Evolutionary conservation across 371 early-diverging fungal species (phyloP).

Genomic region (Enterospora canceri): DNA sequence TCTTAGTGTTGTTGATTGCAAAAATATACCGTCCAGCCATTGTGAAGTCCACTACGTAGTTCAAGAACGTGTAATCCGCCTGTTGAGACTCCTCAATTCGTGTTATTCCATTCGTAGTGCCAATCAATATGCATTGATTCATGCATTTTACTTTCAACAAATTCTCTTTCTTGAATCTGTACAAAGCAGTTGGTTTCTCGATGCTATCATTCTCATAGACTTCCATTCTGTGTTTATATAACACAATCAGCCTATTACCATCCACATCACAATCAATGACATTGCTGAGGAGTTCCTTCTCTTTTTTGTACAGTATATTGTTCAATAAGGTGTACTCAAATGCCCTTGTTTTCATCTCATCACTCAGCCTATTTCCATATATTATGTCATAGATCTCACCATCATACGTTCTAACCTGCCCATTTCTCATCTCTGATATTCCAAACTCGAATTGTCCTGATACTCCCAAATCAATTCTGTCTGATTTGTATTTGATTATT

Average conservation of each 20-base stretch:
- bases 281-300: neutral
- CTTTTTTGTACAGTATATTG: neutral
- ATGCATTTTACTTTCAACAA: neutral
- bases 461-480: neutral
- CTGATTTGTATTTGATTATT: neutral
- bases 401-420: neutral
- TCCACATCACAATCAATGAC: neutral
- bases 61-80: neutral
- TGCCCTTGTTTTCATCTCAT: too few relatives aligned
- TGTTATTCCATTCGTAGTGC: neutral
- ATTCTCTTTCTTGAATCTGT: neutral
- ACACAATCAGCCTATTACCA: neutral
- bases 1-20: conserved; percentile 11
- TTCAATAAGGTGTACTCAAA: too few relatives aligned
- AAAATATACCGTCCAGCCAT: neutral
- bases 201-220: neutral
- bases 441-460: neutral
- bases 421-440: neutral
- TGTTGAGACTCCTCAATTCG: neutral
- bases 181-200: neutral
- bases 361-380: neutral
- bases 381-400: neutral
- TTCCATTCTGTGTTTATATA: neutral
- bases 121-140: neutral
- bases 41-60: conserved; percentile 13